A percentile compares a stretch with the other conserved stretches of the same genome.
Conservation (phyloP, 768 basidiomycete species). For the Suillus cothurnatus region DNA sequence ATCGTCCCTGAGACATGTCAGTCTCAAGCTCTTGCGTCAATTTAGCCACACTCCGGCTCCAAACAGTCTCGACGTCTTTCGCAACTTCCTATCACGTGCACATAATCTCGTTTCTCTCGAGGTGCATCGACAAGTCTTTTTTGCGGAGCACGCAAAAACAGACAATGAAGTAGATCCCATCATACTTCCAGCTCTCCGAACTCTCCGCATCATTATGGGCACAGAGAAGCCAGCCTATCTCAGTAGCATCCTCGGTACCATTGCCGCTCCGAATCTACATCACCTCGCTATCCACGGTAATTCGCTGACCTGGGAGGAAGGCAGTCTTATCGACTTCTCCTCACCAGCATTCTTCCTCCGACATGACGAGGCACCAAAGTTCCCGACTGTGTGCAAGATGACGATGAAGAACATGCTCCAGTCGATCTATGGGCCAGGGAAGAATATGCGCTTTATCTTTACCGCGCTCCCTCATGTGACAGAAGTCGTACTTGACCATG, state of each 20-base stretch:
- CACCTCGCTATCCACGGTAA: background rate
- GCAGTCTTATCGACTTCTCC: background rate
- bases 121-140: background rate
- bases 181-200: background rate
- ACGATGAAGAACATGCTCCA: constrained; percentile 7
- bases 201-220: background rate
- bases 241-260: background rate
- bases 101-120: background rate
- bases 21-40: background rate
- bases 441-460: background rate
- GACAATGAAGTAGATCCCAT: background rate
- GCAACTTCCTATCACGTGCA: background rate
- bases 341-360: background rate
- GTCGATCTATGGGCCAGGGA: background rate
- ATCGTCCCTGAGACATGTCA: background rate
- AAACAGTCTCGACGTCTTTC: background rate
- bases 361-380: background rate
- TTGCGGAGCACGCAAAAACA: background rate
- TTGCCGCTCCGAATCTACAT: background rate
- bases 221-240: background rate
- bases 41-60: background rate
- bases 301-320: background rate
- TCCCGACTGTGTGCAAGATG: background rate
- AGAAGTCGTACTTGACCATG: background rate
- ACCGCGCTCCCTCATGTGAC: background rate